Conservation (phyloP, 345 rosid species). For the Triadica sebifera region DNA sequence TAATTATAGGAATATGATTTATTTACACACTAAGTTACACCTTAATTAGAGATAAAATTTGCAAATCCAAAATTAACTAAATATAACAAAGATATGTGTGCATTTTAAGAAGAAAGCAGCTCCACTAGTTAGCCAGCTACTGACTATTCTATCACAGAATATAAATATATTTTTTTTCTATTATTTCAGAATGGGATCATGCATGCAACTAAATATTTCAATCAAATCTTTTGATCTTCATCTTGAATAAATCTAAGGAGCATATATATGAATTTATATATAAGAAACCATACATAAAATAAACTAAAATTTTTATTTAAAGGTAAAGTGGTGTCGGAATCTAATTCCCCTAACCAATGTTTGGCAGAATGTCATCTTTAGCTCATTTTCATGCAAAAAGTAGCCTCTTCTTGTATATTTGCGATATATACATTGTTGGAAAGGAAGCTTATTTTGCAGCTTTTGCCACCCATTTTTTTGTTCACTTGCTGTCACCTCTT, state of each 20-base stretch:
- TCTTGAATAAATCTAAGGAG: background rate
- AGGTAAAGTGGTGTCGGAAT: constrained; percentile 43
- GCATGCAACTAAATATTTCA: too few species aligned
- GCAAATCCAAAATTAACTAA: too few species aligned
- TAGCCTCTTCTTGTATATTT: constrained; percentile 17
- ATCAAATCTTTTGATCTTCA: too few species aligned
- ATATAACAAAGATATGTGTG: too few species aligned
- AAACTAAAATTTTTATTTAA: background rate
- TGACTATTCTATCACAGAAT: too few species aligned
- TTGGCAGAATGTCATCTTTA: constrained; percentile 32
- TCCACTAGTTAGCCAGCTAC: too few species aligned
- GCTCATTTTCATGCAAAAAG: constrained; percentile 43
- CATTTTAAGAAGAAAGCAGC: too few species aligned
- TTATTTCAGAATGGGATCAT: too few species aligned
- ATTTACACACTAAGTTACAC: too few species aligned
- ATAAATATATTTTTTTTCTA: too few species aligned
- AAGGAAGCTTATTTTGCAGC: constrained; percentile 36
- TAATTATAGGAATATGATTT: too few species aligned
- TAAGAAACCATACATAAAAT: background rate
- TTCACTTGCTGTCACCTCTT: constrained; percentile 25
- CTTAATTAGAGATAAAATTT: too few species aligned
- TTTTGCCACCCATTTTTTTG: constrained; percentile 28
- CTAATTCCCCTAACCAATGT: constrained; percentile 47
- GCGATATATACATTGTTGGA: constrained; percentile 14
- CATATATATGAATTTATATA: constrained; percentile 6